Conservation (phyloP, 2,329 filamentous ascomycete species). For the Xylariaceae sp. region DNA sequence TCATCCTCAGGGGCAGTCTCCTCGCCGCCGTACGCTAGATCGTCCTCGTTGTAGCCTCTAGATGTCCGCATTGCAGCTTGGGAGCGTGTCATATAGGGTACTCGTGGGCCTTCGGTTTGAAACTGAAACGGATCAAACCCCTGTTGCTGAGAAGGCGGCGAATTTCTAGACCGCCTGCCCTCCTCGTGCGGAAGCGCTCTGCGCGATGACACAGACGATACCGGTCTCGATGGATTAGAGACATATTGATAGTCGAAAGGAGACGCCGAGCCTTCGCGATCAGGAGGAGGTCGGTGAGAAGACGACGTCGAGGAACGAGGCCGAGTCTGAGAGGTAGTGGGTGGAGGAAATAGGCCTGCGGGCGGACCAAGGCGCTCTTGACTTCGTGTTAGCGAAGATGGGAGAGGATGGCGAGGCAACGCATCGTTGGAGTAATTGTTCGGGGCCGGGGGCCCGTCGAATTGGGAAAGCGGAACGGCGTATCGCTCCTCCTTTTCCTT, state of each 20-base stretch:
- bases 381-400: slow-evolving; percentile 36
- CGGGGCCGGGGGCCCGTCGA: slow-evolving; percentile 41
- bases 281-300: slow-evolving; percentile 32
- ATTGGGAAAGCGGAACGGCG: slow-evolving; percentile 52
- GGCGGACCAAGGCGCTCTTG: slow-evolving; percentile 41
- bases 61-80: slow-evolving; percentile 38
- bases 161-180: slow-evolving; percentile 30
- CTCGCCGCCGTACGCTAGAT: slow-evolving; percentile 18
- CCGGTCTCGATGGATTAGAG: slow-evolving; percentile 33
- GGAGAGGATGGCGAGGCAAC: slow-evolving; percentile 38
- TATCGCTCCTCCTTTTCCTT: slow-evolving; percentile 47
- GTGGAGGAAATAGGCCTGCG: slow-evolving; percentile 52
- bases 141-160: slow-evolving; percentile 26
- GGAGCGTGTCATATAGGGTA: slow-evolving; percentile 34
- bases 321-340: slow-evolving; percentile 40
- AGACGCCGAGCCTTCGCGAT: slow-evolving; percentile 29
- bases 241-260: slow-evolving; percentile 48
- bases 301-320: slow-evolving; percentile 42
- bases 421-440: slow-evolving; percentile 33
- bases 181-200: slow-evolving; percentile 29
- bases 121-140: slow-evolving; percentile 51
- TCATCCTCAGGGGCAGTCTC: slow-evolving; percentile 33
- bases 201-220: slow-evolving; percentile 32
- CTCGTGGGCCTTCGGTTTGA: slow-evolving; percentile 46
- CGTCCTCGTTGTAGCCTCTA: slow-evolving; percentile 23